phyloP scores from a whole-genome alignment of 75 land plant species.

The Sequoia sempervirens region DNA sequence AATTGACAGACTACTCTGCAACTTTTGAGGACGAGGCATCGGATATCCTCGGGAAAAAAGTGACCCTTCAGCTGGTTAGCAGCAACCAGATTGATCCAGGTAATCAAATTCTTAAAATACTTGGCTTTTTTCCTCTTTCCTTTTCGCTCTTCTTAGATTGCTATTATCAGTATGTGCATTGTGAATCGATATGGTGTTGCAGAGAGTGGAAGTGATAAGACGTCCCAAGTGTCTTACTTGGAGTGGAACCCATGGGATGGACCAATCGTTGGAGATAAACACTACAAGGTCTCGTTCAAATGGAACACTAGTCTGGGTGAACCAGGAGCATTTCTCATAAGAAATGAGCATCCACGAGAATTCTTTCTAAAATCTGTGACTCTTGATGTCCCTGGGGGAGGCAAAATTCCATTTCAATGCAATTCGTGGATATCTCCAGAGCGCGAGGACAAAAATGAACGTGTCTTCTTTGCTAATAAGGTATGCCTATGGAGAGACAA shows the following conservation, averaged over 20 bases:
- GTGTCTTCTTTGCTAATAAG: conserved; percentile 78
- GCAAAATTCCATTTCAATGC: conserved; percentile 60
- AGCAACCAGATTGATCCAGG: not conserved
- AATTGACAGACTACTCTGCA: conserved; percentile 3
- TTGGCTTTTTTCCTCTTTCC: not conserved
- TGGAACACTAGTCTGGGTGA: conserved; percentile 8
- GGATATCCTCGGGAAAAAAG: not conserved
- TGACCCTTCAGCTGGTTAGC: not conserved
- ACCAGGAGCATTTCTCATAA: conserved; percentile 33
- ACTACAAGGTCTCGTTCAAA: conserved; percentile 2
- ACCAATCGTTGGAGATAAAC: conserved; percentile 3
- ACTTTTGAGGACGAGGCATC: not conserved
- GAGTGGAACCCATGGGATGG: conserved; percentile 10
- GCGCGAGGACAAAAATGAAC: conserved; percentile 35
- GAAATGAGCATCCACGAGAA: conserved; percentile 29
- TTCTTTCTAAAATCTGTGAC: conserved; percentile 16
- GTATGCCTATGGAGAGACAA: conserved; percentile 15
- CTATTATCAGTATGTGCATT: not conserved
- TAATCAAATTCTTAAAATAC: not conserved
- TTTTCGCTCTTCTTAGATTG: not conserved
- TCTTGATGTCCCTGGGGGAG: conserved; percentile 23
- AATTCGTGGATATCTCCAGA: conserved; percentile 80
- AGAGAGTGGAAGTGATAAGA: not conserved
- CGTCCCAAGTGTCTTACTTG: too few relatives aligned
- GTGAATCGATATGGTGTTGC: not conserved